These are phyloP conservation scores for Graphilbum fragrans DNA, from an alignment of 2,329 filamentous ascomycete species.

Conservation along the genomic window DNA sequence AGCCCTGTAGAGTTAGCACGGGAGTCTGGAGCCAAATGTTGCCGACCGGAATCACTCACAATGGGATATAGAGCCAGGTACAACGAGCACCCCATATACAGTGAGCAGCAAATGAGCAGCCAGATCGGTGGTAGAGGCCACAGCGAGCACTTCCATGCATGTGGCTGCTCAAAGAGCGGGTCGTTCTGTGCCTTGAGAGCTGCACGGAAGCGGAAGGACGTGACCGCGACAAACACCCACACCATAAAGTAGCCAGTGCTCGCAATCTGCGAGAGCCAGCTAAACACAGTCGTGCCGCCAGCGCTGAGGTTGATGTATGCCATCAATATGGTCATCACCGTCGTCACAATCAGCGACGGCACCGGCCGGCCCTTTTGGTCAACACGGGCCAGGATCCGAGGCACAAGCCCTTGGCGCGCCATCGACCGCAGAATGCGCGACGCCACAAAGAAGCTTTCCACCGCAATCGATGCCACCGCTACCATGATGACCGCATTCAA, in stretches of 20 bases:
- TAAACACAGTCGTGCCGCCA: conserved; percentile 40
- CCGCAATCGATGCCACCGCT: conserved; percentile 34
- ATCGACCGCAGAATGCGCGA: conserved; percentile 46
- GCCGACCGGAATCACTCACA: background rate
- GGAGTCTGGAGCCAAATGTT: background rate
- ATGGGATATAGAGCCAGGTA: conserved; percentile 6
- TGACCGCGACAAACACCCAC: conserved; percentile 4
- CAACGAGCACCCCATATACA: conserved; percentile 3
- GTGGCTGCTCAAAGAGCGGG: background rate
- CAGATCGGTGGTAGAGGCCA: conserved; percentile 4
- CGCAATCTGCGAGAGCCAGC: conserved; percentile 36
- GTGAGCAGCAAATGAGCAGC: conserved; percentile 1
- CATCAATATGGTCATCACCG: conserved; percentile 2
- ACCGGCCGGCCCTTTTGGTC: conserved; percentile 44
- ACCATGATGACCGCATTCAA: background rate
- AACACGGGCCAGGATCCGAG: conserved; percentile 41
- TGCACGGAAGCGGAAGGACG: conserved; percentile 5
- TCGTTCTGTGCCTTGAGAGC: conserved; percentile 3
- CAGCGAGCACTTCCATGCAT: conserved; percentile 2
- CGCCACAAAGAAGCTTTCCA: conserved; percentile 46
- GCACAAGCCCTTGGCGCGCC: conserved; percentile 44
- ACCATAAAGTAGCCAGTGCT: conserved; percentile 7
- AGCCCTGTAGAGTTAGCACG: background rate
- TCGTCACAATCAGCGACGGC: conserved; percentile 28
- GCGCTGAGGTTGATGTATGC: conserved; percentile 33